phyloP scores from a whole-genome alignment of 1,139 yeast species.

The Candida glucosophila region DNA sequence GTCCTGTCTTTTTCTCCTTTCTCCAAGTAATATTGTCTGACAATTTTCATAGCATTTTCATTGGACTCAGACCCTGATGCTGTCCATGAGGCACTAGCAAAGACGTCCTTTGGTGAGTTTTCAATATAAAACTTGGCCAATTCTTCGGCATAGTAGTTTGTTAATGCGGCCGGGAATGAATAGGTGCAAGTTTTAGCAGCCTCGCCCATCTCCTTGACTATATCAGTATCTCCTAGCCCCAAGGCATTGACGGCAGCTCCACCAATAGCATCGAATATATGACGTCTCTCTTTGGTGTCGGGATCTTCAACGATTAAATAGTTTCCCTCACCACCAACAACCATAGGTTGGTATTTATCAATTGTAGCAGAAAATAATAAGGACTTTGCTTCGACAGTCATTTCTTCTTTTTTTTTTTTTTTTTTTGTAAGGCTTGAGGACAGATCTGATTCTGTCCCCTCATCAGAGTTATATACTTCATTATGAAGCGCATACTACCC shows the following conservation, averaged over 20 bases:
- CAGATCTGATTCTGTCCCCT: too few species aligned
- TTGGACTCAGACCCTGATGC: constrained; percentile 57
- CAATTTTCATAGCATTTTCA: constrained; percentile 50
- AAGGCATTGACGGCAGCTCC: constrained; percentile 62
- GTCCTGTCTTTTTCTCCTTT: constrained; percentile 39
- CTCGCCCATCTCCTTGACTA: constrained; percentile 35
- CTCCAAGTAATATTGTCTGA: constrained; percentile 48
- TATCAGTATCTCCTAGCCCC: constrained; percentile 51
- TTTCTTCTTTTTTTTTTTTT: not conserved
- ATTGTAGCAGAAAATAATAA: constrained; percentile 1
- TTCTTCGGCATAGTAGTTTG: constrained; percentile 40
- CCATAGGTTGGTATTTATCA: constrained; percentile 17
- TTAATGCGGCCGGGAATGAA: constrained; percentile 35
- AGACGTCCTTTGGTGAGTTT: constrained; percentile 45
- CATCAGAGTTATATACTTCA: too few species aligned
- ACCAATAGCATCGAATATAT: constrained; percentile 45
- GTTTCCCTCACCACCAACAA: constrained; percentile 41
- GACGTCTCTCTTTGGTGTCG: constrained; percentile 29
- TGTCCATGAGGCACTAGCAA: constrained; percentile 46
- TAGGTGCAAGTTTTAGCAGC: constrained; percentile 40
- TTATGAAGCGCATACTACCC: too few species aligned
- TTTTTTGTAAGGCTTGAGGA: too few species aligned
- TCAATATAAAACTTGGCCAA: constrained; percentile 45
- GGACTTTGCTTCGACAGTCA: constrained; percentile 1
- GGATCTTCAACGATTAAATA: constrained; percentile 41